Base-by-base conservation (phyloP, 2,329 filamentous ascomycete genomes). In the Beauveria scarabaeidicola region DNA sequence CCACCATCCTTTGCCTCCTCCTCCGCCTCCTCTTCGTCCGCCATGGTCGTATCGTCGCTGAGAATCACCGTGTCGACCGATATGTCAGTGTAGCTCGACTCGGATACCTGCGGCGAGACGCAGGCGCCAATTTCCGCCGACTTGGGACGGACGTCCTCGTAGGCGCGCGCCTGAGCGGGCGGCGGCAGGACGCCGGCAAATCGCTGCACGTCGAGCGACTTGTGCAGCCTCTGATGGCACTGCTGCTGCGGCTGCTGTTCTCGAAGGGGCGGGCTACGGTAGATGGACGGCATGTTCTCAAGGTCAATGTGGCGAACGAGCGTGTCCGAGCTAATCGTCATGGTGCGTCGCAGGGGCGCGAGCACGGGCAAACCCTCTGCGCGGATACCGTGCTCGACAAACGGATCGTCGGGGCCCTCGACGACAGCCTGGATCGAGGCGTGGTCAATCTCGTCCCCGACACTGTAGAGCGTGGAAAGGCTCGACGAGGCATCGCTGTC, bases 381-480 rank as follows among this genome's bases (percentile, higher is more conserved):
- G 9, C 19, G 21, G 38, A 2, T 6, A 5, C 19, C 19, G 10
- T 17, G 11, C 23, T 71, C 71, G 1, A 72, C 64, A 51, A 74
- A 74, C 0, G 73, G 72, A 32, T 74, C 73, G 23, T 66, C 60
- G 19, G 40, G 48, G 1, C 40, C 41, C 17, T 41, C 63, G 44
- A 32, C 61, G 13, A 43, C 43, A 2, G 56, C 29, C 10, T 19
- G 41, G 1, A 48, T 17, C 1, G 50, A 44, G 6, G 27, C 48
- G 8, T 69, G 69, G 7, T 76, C 74, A 5, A 53, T 17, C 3
- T 59, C 57, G 9, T 77, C 74, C 1, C 73, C 70, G 57, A 82
- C 80, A 61, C 81, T 83, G 63, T 83, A 82, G 5, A 84, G 67
- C 0, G 81, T 84, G 4, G 81, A 84, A 5, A 84, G 70, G 2